phyloP scores from a whole-genome alignment of 148 eudicot species.

The Pharnaceum exiguum region DNA sequence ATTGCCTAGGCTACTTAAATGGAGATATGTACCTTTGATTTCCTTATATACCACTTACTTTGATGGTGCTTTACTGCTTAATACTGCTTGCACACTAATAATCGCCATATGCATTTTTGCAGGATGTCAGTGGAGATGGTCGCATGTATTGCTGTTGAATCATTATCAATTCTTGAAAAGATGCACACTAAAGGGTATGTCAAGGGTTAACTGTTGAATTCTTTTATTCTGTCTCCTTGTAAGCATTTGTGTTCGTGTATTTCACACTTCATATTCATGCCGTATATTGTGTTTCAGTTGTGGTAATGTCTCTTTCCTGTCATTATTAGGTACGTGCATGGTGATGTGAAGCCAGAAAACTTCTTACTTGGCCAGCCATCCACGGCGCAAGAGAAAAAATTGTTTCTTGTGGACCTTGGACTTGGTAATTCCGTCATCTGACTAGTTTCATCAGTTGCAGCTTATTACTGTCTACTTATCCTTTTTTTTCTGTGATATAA shows the following conservation, averaged over 20 bases:
- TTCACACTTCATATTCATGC: background rate
- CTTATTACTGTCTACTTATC: background rate
- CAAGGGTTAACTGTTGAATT: background rate
- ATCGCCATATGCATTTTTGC: conserved; percentile 13
- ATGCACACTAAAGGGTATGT: conserved; percentile 78
- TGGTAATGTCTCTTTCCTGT: conserved; percentile 6
- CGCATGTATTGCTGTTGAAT: conserved; percentile 83
- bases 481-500: conserved; percentile 9
- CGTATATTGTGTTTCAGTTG: background rate
- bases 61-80: background rate
- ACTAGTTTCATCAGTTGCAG: background rate
- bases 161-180: conserved; percentile 82
- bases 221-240: background rate
- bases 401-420: conserved; percentile 88
- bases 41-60: background rate
- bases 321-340: conserved; percentile 71
- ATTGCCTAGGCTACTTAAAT: too few relatives aligned
- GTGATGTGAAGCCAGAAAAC: conserved; percentile 91
- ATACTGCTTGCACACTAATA: background rate
- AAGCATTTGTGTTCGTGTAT: background rate
- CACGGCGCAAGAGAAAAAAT: conserved; percentile 75
- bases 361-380: conserved; percentile 85
- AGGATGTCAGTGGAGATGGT: conserved; percentile 93
- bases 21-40: background rate
- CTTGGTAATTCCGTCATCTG: conserved; percentile 42